Percentiles rank a stretch among this genome's conserved stretches.
Evolutionary conservation across 2,329 filamentous ascomycete species (phyloP).

Genomic region (Venturia pyrina): DNA sequence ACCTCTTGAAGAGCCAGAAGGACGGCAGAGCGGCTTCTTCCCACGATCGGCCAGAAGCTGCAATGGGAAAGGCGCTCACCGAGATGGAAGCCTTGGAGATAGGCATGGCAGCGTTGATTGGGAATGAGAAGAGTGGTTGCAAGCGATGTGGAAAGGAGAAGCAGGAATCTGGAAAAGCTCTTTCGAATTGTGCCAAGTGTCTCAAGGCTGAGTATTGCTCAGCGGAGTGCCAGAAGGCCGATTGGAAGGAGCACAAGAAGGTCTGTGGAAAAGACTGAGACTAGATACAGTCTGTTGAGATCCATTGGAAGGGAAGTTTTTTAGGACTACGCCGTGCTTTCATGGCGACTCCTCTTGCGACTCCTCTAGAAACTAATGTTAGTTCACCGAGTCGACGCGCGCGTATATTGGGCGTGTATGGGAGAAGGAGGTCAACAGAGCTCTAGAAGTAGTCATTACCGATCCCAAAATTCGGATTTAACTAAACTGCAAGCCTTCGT

Average conservation of each 20-base stretch:
- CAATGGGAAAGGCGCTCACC: neutral
- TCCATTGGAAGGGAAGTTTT: neutral
- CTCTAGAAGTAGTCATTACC: no score
- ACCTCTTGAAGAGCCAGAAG: neutral
- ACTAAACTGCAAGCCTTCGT: no score
- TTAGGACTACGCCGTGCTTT: neutral
- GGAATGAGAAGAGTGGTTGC: neutral
- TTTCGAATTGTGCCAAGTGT: conserved; percentile 40
- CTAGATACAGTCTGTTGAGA: neutral
- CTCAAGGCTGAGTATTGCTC: conserved; percentile 41
- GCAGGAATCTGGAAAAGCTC: conserved; percentile 16
- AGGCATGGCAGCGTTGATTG: neutral
- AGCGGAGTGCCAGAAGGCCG: conserved; percentile 41
- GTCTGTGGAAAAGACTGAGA: conserved; percentile 17
- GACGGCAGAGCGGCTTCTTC: neutral
- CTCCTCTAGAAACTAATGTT: no score
- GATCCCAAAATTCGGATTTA: no score
- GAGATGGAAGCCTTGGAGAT: neutral
- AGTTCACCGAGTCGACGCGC: no score
- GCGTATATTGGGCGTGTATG: no score
- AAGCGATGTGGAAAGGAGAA: conserved; percentile 15
- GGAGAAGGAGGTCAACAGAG: no score
- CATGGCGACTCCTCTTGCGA: neutral
- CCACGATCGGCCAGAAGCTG: neutral
- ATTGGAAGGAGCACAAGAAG: conserved; percentile 41